Percentiles rank a stretch among this genome's conserved stretches.
phyloP scores from a whole-genome alignment of 306 rosid genomes.

The Prunus salicina region DNA sequence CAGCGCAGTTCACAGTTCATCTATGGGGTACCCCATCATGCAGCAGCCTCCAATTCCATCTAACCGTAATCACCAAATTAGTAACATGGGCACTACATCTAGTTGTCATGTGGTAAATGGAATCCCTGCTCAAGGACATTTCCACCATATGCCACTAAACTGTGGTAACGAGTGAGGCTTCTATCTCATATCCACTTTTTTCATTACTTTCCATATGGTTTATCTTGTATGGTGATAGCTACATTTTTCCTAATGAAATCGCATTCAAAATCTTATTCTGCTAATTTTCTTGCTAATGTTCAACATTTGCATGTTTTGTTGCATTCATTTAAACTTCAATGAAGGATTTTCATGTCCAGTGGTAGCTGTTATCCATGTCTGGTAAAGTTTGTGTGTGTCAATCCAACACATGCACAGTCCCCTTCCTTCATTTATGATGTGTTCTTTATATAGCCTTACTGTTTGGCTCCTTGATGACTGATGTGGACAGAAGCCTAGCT shows the following conservation, averaged over 20 bases:
- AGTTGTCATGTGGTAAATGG: slow-evolving; percentile 1
- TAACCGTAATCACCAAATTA: not conserved
- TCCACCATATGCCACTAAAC: slow-evolving; percentile 11
- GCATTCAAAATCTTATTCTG: not conserved
- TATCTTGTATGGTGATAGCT: not conserved
- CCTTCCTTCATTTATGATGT: not conserved
- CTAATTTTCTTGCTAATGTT: not conserved
- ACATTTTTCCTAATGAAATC: not conserved
- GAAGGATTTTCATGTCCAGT: not conserved
- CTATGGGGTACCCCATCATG: not conserved
- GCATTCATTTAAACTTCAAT: not conserved
- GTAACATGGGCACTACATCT: not conserved
- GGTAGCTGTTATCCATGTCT: not conserved
- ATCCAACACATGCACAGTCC: not conserved
- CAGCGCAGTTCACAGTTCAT: not conserved
- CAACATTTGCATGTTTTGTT: not conserved
- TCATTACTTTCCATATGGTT: not conserved
- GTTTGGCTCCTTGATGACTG: not conserved
- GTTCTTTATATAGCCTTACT: not conserved
- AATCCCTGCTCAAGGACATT: slow-evolving; percentile 1
- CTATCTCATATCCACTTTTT: not conserved
- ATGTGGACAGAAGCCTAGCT: not conserved
- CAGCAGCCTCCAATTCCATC: slow-evolving; percentile 7
- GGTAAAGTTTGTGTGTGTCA: not conserved
- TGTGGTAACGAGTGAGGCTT: slow-evolving; percentile 1